Percentiles rank a stretch among this genome's conserved stretches.
Conservation (phyloP, 257 asterid species). For the Mentha longifolia region DNA sequence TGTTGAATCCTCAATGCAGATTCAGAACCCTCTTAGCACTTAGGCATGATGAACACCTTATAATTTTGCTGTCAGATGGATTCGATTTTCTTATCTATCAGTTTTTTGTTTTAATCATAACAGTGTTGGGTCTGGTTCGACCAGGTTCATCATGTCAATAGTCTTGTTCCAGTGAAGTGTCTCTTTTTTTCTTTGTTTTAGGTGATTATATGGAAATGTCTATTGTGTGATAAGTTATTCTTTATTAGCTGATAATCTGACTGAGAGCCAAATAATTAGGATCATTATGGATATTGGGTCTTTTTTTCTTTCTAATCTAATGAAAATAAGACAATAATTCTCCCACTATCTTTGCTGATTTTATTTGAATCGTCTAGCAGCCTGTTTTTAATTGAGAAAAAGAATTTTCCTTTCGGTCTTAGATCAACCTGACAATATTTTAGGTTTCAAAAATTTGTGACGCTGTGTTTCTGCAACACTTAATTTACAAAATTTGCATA, state of each 20-base stretch:
- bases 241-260: slow-evolving; percentile 1
- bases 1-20: neutral
- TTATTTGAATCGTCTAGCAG: slow-evolving; percentile 3
- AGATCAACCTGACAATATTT: neutral
- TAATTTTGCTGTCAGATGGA: neutral
- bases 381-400: neutral
- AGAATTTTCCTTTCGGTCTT: neutral
- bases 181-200: neutral
- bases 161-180: neutral
- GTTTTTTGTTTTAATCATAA: neutral
- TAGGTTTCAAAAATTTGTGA: slow-evolving; percentile 10
- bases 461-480: neutral
- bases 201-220: neutral
- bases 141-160: slow-evolving; percentile 11
- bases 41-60: neutral
- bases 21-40: neutral
- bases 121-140: neutral
- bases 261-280: neutral
- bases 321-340: neutral
- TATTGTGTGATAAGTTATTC: neutral
- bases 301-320: neutral
- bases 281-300: neutral
- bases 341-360: slow-evolving; percentile 14
- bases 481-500: neutral
- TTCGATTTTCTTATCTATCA: neutral